A percentile compares a stretch with the other conserved stretches of the same genome.
Conservation (phyloP, 441 rosid genomes). For the Daphne laureola region DNA sequence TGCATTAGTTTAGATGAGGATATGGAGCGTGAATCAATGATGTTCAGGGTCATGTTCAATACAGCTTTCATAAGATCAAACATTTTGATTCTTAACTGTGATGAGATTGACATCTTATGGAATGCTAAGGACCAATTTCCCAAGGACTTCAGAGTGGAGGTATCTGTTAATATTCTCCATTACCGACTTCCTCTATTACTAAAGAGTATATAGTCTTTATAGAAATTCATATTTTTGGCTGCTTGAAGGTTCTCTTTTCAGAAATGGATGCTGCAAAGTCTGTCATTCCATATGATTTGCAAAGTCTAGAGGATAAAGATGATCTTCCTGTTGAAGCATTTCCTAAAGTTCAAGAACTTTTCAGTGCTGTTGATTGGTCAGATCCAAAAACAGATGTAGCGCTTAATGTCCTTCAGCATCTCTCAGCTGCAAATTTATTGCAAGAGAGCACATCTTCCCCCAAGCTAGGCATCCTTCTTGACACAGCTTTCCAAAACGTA, state of each 20-base stretch:
- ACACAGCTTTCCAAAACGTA: slow-evolving; percentile 33
- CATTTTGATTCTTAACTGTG: slow-evolving; percentile 63
- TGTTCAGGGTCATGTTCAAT: slow-evolving; percentile 87
- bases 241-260: slow-evolving; percentile 70
- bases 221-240: slow-evolving; percentile 23
- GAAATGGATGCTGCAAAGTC: slow-evolving; percentile 63
- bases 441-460: slow-evolving; percentile 44
- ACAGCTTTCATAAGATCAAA: slow-evolving; percentile 82
- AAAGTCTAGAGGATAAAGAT: slow-evolving; percentile 57
- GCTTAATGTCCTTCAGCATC: slow-evolving; percentile 46
- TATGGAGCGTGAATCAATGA: slow-evolving; percentile 65
- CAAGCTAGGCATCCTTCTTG: slow-evolving; percentile 25
- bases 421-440: slow-evolving; percentile 33
- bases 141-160: slow-evolving; percentile 85
- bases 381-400: slow-evolving; percentile 58
- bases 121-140: slow-evolving; percentile 61
- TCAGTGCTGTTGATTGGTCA: slow-evolving; percentile 56
- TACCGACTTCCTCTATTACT: slow-evolving; percentile 5
- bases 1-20: slow-evolving; percentile 58
- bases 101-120: slow-evolving; percentile 80
- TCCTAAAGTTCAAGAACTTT: slow-evolving; percentile 71
- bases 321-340: slow-evolving; percentile 79
- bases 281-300: slow-evolving; percentile 43
- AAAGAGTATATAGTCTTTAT: slow-evolving; percentile 10
- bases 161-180: slow-evolving; percentile 19